These are phyloP conservation scores for Podospora fimiseda DNA, from an alignment of 495 filamentous ascomycete species.

Conservation along the genomic window DNA sequence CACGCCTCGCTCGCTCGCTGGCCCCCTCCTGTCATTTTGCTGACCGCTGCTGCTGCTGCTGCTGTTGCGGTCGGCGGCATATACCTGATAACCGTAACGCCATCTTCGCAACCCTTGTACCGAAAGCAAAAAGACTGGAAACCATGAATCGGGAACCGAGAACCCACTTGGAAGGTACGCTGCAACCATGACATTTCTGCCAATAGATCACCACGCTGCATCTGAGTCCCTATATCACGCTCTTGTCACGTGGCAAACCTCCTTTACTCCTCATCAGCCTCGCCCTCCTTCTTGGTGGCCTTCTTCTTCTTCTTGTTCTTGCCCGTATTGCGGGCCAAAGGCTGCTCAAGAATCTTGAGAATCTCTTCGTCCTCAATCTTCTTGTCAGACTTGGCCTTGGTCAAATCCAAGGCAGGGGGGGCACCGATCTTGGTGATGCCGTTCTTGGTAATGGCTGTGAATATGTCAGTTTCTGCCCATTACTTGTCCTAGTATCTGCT, in stretches of 20 bases:
- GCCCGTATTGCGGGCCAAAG: slow-evolving; percentile 66
- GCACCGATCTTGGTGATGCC: slow-evolving; percentile 78
- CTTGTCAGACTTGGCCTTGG: slow-evolving; percentile 86
- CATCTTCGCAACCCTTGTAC: neutral
- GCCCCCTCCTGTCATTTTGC: neutral
- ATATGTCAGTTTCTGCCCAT: slow-evolving; percentile 9
- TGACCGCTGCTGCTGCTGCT: neutral
- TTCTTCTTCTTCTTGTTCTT: slow-evolving; percentile 92
- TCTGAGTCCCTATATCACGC: neutral
- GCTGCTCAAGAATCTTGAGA: slow-evolving; percentile 84
- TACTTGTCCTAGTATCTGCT: neutral
- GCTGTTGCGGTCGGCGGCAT: neutral
- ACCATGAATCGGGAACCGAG: neutral
- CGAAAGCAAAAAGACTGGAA: neutral
- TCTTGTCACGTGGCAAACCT: neutral
- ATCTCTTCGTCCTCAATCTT: slow-evolving; percentile 96
- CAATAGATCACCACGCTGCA: neutral
- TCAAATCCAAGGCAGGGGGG: slow-evolving; percentile 64
- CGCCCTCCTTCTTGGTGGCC: slow-evolving; percentile 64
- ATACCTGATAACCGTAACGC: neutral
- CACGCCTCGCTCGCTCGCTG: neutral
- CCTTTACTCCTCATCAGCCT: slow-evolving; percentile 34
- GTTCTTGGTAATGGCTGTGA: slow-evolving; percentile 93
- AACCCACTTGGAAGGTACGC: neutral
- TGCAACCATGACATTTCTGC: neutral